Evolutionary conservation across 164 flowering plant genomes (phyloP), one percentile per base, ranked within the genome.

Genomic region (Taxillus chinensis): DNA sequence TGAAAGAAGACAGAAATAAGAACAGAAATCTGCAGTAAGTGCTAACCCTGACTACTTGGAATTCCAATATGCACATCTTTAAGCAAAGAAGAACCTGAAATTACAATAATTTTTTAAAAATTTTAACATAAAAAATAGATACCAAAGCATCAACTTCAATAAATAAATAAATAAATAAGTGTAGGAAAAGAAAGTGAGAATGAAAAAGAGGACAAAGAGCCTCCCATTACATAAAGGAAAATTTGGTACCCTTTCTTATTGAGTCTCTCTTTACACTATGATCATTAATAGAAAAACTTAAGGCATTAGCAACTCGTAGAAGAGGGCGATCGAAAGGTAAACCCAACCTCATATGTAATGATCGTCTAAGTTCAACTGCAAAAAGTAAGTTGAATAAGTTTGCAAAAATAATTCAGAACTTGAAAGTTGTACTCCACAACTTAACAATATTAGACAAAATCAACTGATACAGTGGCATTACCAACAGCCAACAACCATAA

Each of bases 261-360:
- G 70, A 52, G 70, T 64, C 77, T 61, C 73, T 78, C 53, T 59
- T 76, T 57, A 72, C 57, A 58, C 46, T 66, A 63, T 59, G 72
- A 52, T 62, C 75, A 3, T 60, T 15, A 15, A 50, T 13, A 41
- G 80, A 73, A 62, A 85, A 73, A 65, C 77, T 74, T 55, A 92
- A 70, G 64, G 98, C 79, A 86, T 86, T 90, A 50, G 87, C 90
- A 72, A 84, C 72, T 68, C 88, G 77, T 40, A 90, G 68, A 46
- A 92, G 86, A 64, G 97, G 98, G 42, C 97, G 93, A 84, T 92
- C 90, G 68, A 77, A 70, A 55, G 97, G 92, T 64, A 92, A 77
- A 41, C 97, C 97, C 49, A 92, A 74, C 69, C 96, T 79, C 70
- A 73, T 51, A 74, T 92, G 98, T 39, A 92, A 74, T 56, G 84